Evolutionary conservation across 192 early-diverging fungal species (phyloP).

Genomic region (Phlyctochytrium planicorne): DNA sequence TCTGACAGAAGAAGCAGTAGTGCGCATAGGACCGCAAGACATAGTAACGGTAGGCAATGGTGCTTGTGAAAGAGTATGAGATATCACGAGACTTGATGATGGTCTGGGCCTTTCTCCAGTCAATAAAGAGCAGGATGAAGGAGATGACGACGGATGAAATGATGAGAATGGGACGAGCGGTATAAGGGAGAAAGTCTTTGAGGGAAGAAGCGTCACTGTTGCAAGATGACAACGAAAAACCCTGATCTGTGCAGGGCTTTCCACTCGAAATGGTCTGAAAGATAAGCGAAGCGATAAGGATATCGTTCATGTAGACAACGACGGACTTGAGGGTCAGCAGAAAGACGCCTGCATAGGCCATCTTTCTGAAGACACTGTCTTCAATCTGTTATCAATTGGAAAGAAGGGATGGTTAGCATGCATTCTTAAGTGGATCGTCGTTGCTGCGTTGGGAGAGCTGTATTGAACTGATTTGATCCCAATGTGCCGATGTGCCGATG

Average conservation of each 20-base stretch:
- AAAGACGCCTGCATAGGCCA: slow-evolving; percentile 60
- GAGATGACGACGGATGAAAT: slow-evolving; percentile 66
- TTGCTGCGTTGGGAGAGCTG: no score
- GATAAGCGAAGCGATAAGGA: slow-evolving; percentile 71
- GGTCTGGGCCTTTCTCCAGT: slow-evolving; percentile 63
- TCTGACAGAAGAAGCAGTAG: slow-evolving; percentile 78
- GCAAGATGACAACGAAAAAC: background rate
- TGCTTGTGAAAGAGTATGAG: slow-evolving; percentile 70
- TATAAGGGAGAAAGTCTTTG: slow-evolving; percentile 4
- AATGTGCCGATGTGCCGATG: slow-evolving; percentile 8
- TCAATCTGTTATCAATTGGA: background rate
- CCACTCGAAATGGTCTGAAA: slow-evolving; percentile 24
- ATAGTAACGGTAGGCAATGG: slow-evolving; percentile 76
- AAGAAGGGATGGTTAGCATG: no score
- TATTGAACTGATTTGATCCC: no score
- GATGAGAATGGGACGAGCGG: slow-evolving; percentile 37
- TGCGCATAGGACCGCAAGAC: slow-evolving; percentile 70
- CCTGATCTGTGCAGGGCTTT: background rate
- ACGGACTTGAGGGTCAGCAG: slow-evolving; percentile 68
- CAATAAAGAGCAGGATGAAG: slow-evolving; percentile 65
- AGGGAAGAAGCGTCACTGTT: background rate
- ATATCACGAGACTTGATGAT: slow-evolving; percentile 75
- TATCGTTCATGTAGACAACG: slow-evolving; percentile 77
- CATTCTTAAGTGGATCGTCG: no score
- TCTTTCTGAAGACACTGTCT: slow-evolving; percentile 18